Conservation (phyloP, 2,329 filamentous ascomycete genomes). For the Endoconidiophora laricicola region DNA sequence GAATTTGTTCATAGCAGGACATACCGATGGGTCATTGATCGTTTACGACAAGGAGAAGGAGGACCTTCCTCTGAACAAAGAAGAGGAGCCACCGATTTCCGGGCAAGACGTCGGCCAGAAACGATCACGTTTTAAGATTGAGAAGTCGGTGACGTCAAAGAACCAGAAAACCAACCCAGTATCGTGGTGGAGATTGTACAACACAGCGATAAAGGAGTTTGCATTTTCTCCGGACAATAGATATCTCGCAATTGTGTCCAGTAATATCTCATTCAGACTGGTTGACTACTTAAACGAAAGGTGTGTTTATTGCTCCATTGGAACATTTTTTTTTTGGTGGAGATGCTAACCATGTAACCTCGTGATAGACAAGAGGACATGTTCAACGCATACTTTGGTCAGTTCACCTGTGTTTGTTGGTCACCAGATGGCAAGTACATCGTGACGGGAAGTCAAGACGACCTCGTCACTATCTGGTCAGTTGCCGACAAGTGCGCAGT, state of each 20-base stretch:
- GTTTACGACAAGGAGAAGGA: constrained; percentile 98
- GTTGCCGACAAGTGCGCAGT: constrained; percentile 69
- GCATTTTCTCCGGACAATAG: constrained; percentile 80
- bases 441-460: constrained; percentile 87
- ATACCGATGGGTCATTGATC: constrained; percentile 78
- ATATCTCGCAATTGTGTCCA: constrained; percentile 77
- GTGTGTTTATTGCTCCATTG: constrained; percentile 30
- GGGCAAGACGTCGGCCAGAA: constrained; percentile 30
- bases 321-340: not conserved
- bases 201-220: constrained; percentile 78
- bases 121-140: constrained; percentile 34
- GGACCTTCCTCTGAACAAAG: constrained; percentile 60
- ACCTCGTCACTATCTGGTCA: constrained; percentile 91
- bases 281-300: constrained; percentile 86
- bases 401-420: constrained; percentile 87
- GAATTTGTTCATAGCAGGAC: constrained; percentile 77
- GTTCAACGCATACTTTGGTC: constrained; percentile 85
- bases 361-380: constrained; percentile 57
- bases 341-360: not conserved
- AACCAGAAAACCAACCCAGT: constrained; percentile 91
- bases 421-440: constrained; percentile 94
- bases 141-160: constrained; percentile 83
- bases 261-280: constrained; percentile 77
- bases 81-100: constrained; percentile 32
- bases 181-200: constrained; percentile 80